Conservation (phyloP, 176 grass and related monocot species). For the Canna indica region DNA sequence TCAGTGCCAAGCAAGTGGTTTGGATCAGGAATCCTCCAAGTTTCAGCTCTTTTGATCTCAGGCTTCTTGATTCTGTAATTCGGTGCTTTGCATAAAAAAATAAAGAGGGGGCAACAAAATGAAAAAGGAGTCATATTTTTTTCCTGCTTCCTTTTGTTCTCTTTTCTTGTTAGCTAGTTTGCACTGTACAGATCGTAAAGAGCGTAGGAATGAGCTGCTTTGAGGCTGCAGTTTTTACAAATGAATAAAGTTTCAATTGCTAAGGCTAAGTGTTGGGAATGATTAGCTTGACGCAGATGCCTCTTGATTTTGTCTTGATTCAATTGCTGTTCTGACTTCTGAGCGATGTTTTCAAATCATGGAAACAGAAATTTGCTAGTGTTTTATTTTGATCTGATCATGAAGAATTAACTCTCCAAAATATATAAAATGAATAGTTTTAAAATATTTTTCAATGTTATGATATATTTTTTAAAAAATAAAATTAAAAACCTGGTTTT, state of each 20-base stretch:
- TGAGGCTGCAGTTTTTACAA: not conserved
- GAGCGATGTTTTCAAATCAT: no score
- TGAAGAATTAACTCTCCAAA: no score
- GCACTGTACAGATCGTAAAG: not conserved
- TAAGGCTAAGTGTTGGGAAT: no score
- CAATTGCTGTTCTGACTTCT: no score
- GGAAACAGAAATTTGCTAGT: no score
- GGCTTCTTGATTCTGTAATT: not conserved
- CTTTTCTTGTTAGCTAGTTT: not conserved
- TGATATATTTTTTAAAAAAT: no score
- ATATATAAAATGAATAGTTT: no score
- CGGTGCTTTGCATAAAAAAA: not conserved
- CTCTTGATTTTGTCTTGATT: no score
- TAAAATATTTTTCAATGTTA: no score
- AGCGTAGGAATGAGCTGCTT: not conserved
- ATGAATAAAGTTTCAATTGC: not conserved
- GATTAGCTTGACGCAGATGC: no score
- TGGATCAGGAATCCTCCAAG: constrained; percentile 9
- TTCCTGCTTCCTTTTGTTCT: not conserved
- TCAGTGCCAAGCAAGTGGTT: not conserved
- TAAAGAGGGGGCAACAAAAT: not conserved
- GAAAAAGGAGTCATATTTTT: not conserved
- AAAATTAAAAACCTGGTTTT: no score
- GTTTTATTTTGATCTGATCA: no score
- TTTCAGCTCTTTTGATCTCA: constrained; percentile 10